Base-by-base conservation (phyloP, 192 early-diverging fungal species). In the Podila clonocystis region DNA sequence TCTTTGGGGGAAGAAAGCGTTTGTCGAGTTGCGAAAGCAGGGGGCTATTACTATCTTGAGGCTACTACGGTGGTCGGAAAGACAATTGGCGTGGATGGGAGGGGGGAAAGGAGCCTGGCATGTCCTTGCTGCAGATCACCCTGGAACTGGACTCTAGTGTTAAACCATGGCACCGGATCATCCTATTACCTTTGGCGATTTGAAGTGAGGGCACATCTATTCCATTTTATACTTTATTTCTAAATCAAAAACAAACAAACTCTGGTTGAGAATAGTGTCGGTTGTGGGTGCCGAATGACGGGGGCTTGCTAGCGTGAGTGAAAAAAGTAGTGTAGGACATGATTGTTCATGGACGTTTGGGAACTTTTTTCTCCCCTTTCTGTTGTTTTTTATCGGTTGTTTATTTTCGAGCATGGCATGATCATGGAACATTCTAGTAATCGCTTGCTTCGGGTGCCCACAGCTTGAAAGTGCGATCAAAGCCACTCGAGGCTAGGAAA, bases 381-480 rank as follows among this genome's bases (percentile, higher is more conserved):
- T 34, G 30, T 61, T 24, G 30, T 34, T 61, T 12, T 31, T 60
- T 60, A 3, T 20, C 5, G 8, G 19, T 30, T 28, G 13, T 19
- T 29, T 20, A 34, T 22, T 55, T 31, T 50, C 6, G 15, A 9
- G 8, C 22, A 4, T 20, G 33, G 8, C 22, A 3, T 20, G 33
- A 34, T 41, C n/a, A 57, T 24, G 19, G 17, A 5, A 26, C 13
- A 15, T 52, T 50, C 62, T 78, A 80, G 50, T 73, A 80, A 33
- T 80, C 77, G 30, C 66, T 70, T 59, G 61, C 66, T 41, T 93
- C 92, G 8, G 88, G 79, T 50, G 85, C 86, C 91, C 91, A 97
- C 15, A 99, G 86, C 83, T 99, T 99, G 83, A 98, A 98, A 0
- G 98, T 98, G 41, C 97, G 90, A 82, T 99, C 98, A 68, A 91